These are phyloP conservation scores for Sporobolomyces phaffii DNA, from an alignment of 768 basidiomycete species.

Conservation along the genomic window DNA sequence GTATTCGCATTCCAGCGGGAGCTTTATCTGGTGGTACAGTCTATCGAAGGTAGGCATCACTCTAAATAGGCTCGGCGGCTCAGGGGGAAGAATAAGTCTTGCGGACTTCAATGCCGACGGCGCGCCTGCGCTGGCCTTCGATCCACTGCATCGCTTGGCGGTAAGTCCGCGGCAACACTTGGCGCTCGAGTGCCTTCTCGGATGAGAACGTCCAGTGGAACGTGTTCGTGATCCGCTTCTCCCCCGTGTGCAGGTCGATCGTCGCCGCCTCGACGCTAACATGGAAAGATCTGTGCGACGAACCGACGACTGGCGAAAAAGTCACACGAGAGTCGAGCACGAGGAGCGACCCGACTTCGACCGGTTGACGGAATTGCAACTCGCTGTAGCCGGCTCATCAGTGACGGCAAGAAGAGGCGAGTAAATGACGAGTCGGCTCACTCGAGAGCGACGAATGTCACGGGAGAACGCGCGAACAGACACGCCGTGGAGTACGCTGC, in stretches of 20 bases:
- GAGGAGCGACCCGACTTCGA: slow-evolving; percentile 40
- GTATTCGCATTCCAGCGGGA: background rate
- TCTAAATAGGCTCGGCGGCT: background rate
- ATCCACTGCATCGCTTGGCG: slow-evolving; percentile 33
- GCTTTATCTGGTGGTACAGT: slow-evolving; percentile 11
- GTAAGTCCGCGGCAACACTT: slow-evolving; percentile 37
- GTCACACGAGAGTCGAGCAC: slow-evolving; percentile 39
- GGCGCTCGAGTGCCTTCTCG: slow-evolving; percentile 24
- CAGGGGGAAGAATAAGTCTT: slow-evolving; percentile 3
- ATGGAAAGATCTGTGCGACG: slow-evolving; percentile 38
- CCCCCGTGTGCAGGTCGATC: slow-evolving; percentile 30
- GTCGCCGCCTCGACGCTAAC: slow-evolving; percentile 41
- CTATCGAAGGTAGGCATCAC: no score
- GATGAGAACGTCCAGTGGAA: slow-evolving; percentile 40
- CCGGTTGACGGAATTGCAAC: slow-evolving; percentile 38
- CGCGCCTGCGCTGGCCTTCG: slow-evolving; percentile 28
- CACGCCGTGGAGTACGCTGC: slow-evolving; percentile 38
- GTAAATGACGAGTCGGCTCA: background rate
- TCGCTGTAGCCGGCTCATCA: slow-evolving; percentile 15
- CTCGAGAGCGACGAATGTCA: slow-evolving; percentile 41
- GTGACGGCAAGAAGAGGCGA: background rate
- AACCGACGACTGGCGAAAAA: slow-evolving; percentile 35
- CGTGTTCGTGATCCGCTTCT: slow-evolving; percentile 29
- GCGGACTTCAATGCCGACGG: slow-evolving; percentile 23
- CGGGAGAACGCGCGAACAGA: slow-evolving; percentile 36